These are phyloP conservation scores for Verticillium albo-atrum DNA, from an alignment of 2,329 filamentous ascomycete species.

Conservation along the genomic window DNA sequence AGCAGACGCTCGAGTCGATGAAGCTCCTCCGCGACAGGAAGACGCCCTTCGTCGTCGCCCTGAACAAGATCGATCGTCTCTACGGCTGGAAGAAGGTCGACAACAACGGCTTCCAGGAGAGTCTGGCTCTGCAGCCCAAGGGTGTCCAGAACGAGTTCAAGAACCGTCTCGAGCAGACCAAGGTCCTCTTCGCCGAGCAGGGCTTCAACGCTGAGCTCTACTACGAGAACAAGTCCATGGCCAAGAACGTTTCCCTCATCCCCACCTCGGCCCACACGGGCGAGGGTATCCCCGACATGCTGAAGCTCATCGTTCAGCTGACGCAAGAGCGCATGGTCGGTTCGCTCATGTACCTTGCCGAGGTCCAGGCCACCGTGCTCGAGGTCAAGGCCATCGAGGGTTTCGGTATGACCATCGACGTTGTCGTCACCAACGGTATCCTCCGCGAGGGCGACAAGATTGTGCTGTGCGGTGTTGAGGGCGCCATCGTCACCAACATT, in stretches of 20 bases:
- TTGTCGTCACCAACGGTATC: constrained; percentile 93
- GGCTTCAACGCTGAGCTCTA: constrained; percentile 97
- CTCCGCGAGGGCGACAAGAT: constrained; percentile 91
- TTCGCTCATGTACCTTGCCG: constrained; percentile 95
- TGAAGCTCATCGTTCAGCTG: constrained; percentile 87
- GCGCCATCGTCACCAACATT: constrained; percentile 91
- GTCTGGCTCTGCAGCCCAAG: constrained; percentile 83
- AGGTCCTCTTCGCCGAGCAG: constrained; percentile 91
- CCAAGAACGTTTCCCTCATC: constrained; percentile 88
- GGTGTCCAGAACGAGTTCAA: constrained; percentile 91
- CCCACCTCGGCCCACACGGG: constrained; percentile 98
- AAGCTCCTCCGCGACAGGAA: constrained; percentile 85
- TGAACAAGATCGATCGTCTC: constrained; percentile 99
- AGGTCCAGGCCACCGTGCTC: constrained; percentile 95
- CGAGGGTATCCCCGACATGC: constrained; percentile 97
- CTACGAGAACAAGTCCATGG: constrained; percentile 98
- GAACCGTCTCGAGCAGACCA: constrained; percentile 85
- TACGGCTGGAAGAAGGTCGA: constrained; percentile 99
- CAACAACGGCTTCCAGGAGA: constrained; percentile 97
- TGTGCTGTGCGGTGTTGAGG: constrained; percentile 93
- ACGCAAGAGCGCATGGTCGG: constrained; percentile 97
- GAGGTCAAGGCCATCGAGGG: constrained; percentile 99
- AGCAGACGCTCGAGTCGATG: constrained; percentile 97
- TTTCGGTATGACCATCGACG: constrained; percentile 97
- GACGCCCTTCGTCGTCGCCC: constrained; percentile 95